Percentiles rank a stretch among this genome's conserved stretches.
phyloP scores from a whole-genome alignment of 495 filamentous ascomycete species.

The Thermochaetoides thermophila region DNA sequence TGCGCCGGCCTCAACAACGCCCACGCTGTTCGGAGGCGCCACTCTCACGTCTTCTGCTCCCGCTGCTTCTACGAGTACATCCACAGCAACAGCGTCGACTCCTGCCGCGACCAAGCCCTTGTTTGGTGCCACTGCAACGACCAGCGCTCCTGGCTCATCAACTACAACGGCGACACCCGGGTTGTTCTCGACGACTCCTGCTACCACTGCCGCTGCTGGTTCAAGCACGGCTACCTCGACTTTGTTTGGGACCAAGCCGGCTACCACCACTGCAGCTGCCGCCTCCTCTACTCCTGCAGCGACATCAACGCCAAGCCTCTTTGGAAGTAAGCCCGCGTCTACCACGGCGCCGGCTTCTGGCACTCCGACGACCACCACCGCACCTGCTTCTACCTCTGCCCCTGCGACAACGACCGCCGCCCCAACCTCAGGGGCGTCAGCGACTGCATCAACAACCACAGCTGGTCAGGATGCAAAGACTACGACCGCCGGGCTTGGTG shows the following conservation, averaged over 20 bases:
- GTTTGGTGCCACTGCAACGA: constrained; percentile 2
- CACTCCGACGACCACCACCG: constrained; percentile 5
- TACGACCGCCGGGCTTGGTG: constrained; percentile 33
- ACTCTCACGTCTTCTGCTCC: constrained; percentile 1
- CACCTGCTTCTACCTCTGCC: constrained; percentile 2
- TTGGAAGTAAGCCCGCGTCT: constrained; percentile 4
- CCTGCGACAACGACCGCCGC: constrained; percentile 6
- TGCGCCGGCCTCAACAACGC: constrained; percentile 8
- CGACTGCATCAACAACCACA: constrained; percentile 8
- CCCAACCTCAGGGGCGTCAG: constrained; percentile 9
- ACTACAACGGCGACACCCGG: constrained; percentile 3
- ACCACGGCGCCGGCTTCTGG: constrained; percentile 6
- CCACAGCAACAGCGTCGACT: background rate
- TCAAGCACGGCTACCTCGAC: constrained; percentile 8
- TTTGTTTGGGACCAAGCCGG: constrained; percentile 9
- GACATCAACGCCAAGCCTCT: background rate
- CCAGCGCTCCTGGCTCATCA: background rate
- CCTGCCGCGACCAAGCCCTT: constrained; percentile 1
- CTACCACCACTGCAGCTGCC: background rate
- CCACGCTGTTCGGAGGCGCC: constrained; percentile 10
- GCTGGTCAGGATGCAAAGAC: constrained; percentile 12
- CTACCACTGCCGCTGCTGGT: background rate
- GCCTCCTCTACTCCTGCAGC: background rate
- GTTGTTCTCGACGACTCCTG: background rate
- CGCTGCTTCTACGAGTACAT: too few relatives aligned